Evolutionary conservation across 257 asterid genomes (phyloP), one percentile per base, ranked within the genome.

Genomic region (Forsythia suspensa): DNA sequence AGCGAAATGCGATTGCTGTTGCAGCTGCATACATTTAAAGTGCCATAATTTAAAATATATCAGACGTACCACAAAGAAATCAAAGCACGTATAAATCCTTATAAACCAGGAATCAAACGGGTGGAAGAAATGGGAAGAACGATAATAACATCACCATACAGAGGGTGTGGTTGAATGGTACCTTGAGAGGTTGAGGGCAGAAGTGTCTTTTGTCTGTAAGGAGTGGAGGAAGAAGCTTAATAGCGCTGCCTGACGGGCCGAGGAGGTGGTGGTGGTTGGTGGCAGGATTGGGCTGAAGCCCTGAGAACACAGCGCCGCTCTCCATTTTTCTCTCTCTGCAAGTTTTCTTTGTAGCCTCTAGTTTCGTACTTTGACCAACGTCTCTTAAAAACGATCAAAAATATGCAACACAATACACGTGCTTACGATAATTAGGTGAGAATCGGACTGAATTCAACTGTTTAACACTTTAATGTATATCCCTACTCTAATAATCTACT

Each of bases 1-100:
- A 84, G 78, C 87, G 63, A 84, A 73, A 73, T 70, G 86, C 21
- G 76, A 52, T 66, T 79, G 84, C 20, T 76, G 83, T 70, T 71
- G n/a, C n/a, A n/a, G 41, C 87, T 84, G 81, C 79, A 80, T 67
- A 59, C 1, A 80, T 13, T 21, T 24, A 29, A 29, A 29, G 0
- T 29, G 34, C 34, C 34, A 29, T 29, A 29, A 29, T 29, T 29
- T 29, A n/a, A 29, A 29, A 29, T 29, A 29, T 29, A 29, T 29
- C 34, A 29, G 34, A 29, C 34, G 34, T 29, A 29, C 1, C 34
- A 29, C 34, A 29, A 29, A 29, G 34, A 29, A 29, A 29, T 29
- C 0, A 29, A 29, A 29, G 34, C 34, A 29, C 34, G 1, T 29
- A 29, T 29, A 29, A 29, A 29, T 29, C 34, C 34, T 0, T 29